Conservation (phyloP, 2,329 filamentous ascomycete species). For the Claviceps pazoutovae region DNA sequence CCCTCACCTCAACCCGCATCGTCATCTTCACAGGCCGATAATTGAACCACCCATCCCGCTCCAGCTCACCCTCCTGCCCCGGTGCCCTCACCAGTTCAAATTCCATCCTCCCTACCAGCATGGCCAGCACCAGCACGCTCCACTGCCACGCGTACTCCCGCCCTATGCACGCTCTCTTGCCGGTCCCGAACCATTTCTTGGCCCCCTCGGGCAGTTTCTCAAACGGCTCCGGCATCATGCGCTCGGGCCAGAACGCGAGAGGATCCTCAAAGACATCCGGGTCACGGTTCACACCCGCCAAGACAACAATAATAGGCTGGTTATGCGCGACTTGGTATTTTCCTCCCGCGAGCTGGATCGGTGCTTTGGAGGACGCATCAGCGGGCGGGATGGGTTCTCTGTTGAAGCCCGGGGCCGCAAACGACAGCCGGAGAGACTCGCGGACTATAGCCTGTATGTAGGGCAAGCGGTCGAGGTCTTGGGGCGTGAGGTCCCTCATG, state of each 20-base stretch:
- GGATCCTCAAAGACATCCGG: conserved; percentile 33
- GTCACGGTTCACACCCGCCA: conserved; percentile 37
- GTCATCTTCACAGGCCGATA: conserved; percentile 32
- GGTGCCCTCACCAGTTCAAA: conserved; percentile 23
- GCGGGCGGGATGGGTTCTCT: conserved; percentile 29
- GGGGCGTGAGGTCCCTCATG: conserved; percentile 26
- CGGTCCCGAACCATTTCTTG: conserved; percentile 38
- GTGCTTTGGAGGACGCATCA: conserved; percentile 20
- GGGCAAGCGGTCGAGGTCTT: conserved; percentile 35
- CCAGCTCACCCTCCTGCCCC: conserved; percentile 26
- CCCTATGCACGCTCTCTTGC: conserved; percentile 37
- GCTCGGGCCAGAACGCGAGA: conserved; percentile 30
- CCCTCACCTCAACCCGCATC: conserved; percentile 27
- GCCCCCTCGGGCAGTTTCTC: conserved; percentile 28
- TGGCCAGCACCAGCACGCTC: conserved; percentile 26
- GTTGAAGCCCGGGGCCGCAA: conserved; percentile 41
- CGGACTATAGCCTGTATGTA: conserved; percentile 41
- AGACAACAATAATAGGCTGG: conserved; percentile 34
- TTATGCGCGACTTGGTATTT: conserved; percentile 35
- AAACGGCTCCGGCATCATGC: conserved; percentile 33
- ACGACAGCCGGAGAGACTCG: conserved; percentile 40
- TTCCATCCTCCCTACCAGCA: conserved; percentile 30
- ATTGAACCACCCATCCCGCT: conserved; percentile 39
- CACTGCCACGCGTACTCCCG: conserved; percentile 36
- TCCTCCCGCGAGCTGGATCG: conserved; percentile 32